These are phyloP conservation scores for Saccharomycopsis amapae DNA, from an alignment of 805 yeast genomes.

Conservation along the genomic window DNA sequence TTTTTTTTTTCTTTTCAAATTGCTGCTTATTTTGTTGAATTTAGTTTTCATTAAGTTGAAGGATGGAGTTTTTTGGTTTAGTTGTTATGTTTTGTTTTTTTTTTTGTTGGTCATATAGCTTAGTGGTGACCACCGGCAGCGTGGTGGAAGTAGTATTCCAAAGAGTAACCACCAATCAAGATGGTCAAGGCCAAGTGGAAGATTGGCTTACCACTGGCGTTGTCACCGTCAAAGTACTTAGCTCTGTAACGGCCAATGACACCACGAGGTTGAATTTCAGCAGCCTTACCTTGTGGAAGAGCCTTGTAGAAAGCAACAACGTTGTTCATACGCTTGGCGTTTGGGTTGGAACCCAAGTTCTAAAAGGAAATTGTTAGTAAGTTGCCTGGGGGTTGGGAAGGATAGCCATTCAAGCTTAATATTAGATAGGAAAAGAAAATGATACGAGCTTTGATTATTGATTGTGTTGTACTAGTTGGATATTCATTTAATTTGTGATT, in stretches of 20 bases:
- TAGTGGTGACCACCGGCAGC: conserved; percentile 37
- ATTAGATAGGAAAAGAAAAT: too few relatives aligned
- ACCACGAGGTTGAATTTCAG: conserved; percentile 61
- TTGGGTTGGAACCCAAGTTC: conserved; percentile 93
- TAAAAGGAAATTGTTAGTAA: conserved; percentile 30
- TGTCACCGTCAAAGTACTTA: conserved; percentile 76
- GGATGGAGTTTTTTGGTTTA: background rate
- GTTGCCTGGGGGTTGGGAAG: too few relatives aligned
- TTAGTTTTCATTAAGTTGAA: background rate
- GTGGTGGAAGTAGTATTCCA: conserved; percentile 91
- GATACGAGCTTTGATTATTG: too few relatives aligned
- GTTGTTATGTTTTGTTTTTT: background rate
- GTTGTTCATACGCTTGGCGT: conserved; percentile 93
- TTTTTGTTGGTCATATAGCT: background rate
- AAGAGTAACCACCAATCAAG: conserved; percentile 73
- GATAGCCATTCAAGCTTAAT: too few relatives aligned
- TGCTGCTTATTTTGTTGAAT: background rate
- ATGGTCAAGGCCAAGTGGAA: conserved; percentile 66
- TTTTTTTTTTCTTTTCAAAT: background rate
- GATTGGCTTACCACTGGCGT: conserved; percentile 78
- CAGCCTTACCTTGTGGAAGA: conserved; percentile 89
- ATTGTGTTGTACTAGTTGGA: too few relatives aligned
- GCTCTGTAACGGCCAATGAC: conserved; percentile 75
- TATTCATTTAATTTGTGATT: too few relatives aligned
- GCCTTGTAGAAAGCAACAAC: conserved; percentile 94